Evolutionary conservation across 192 early-diverging fungal genomes (phyloP).

Genomic region (Coemansia sp.): DNA sequence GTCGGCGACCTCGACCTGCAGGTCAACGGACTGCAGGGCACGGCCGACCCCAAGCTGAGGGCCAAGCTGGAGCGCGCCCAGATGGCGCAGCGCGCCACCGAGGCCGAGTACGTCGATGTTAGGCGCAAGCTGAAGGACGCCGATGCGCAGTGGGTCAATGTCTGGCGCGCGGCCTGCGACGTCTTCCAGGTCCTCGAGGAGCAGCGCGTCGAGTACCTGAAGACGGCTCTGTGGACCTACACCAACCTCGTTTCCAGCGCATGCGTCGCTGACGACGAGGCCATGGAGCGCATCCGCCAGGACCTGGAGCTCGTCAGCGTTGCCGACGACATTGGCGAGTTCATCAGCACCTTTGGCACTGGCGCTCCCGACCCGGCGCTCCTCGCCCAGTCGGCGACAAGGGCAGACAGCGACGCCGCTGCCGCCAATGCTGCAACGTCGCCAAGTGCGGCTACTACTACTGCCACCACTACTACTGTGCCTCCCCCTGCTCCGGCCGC

Average conservation of each 20-base stretch:
- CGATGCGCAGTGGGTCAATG: slow-evolving; percentile 46
- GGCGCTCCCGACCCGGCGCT: slow-evolving; percentile 46
- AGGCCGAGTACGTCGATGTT: slow-evolving; percentile 45
- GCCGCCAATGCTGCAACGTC: too few species aligned
- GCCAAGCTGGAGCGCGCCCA: slow-evolving; percentile 46
- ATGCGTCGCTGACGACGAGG: slow-evolving; percentile 72
- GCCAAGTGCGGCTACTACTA: background rate
- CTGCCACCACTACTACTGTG: background rate
- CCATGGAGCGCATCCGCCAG: slow-evolving; percentile 68
- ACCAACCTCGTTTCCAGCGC: slow-evolving; percentile 69
- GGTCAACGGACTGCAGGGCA: slow-evolving; percentile 39
- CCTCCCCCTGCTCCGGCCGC: too few species aligned
- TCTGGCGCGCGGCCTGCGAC: slow-evolving; percentile 50
- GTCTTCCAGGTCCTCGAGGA: slow-evolving; percentile 62
- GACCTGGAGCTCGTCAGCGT: slow-evolving; percentile 64
- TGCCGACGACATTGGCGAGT: slow-evolving; percentile 59
- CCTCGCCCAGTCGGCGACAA: background rate
- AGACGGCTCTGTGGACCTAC: slow-evolving; percentile 65
- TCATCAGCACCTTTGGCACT: slow-evolving; percentile 63
- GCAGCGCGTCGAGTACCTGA: slow-evolving; percentile 67
- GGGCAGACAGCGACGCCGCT: background rate
- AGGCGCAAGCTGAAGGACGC: slow-evolving; percentile 39
- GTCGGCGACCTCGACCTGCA: slow-evolving; percentile 49
- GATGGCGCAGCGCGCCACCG: slow-evolving; percentile 36
- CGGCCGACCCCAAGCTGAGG: slow-evolving; percentile 39